A percentile compares a stretch with the other conserved stretches of the same genome.
These are phyloP conservation scores for Ormosia emarginata DNA, from an alignment of 306 rosid species.

Conservation along the genomic window DNA sequence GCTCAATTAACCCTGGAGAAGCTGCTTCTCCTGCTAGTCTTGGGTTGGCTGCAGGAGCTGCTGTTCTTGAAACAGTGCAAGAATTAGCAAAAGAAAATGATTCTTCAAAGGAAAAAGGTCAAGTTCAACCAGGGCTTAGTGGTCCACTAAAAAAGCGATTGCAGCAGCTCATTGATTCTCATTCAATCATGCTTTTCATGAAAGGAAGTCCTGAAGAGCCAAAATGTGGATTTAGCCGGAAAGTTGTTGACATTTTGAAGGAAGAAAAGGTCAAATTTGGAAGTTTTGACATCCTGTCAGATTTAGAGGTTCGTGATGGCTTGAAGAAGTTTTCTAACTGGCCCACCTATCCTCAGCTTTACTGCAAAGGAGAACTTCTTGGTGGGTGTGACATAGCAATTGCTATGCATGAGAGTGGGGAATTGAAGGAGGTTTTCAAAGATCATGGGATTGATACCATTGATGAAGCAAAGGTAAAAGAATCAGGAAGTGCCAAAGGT, in stretches of 20 bases:
- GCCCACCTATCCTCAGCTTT: conserved; percentile 96
- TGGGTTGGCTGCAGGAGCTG: conserved; percentile 83
- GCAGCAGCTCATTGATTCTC: conserved; percentile 57
- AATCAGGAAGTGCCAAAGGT: conserved; percentile 50
- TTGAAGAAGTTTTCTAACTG: conserved; percentile 84
- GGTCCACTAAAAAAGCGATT: conserved; percentile 46
- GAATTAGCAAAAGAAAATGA: conserved; percentile 60
- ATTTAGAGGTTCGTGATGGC: conserved; percentile 73
- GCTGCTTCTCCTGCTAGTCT: conserved; percentile 93
- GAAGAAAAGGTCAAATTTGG: conserved; percentile 76
- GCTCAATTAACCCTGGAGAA: conserved; percentile 60
- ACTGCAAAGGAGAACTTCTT: conserved; percentile 89
- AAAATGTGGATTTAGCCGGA: conserved; percentile 79
- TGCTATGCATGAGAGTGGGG: conserved; percentile 94
- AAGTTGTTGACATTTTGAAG: conserved; percentile 73
- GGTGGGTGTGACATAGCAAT: conserved; percentile 90
- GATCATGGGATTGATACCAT: conserved; percentile 61
- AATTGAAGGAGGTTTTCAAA: conserved; percentile 65
- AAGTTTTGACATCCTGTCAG: conserved; percentile 76
- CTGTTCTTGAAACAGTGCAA: conserved; percentile 71
- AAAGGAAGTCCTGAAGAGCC: conserved; percentile 91
- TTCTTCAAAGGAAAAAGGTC: conserved; percentile 43
- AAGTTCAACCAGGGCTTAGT: conserved; percentile 41
- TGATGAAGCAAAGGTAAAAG: conserved; percentile 38
- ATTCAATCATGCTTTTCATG: conserved; percentile 77